These are phyloP conservation scores for Colletotrichum agaves DNA, from an alignment of 2,329 filamentous ascomycete species.

Conservation along the genomic window DNA sequence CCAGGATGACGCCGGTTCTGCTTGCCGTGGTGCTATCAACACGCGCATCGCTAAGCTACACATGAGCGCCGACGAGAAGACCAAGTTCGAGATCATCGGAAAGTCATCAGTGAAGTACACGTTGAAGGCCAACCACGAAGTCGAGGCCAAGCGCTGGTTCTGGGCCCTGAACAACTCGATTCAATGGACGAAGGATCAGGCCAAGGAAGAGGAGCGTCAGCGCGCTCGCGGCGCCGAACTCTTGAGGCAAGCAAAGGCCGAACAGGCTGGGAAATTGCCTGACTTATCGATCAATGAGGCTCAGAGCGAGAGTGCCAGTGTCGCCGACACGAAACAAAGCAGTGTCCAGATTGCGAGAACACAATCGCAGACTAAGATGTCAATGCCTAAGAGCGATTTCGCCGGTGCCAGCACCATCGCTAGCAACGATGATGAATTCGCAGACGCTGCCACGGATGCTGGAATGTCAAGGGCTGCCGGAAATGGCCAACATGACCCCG, in stretches of 20 bases:
- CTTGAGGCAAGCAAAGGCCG: slow-evolving; percentile 81
- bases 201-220: slow-evolving; percentile 86
- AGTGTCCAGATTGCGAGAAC: slow-evolving; percentile 59
- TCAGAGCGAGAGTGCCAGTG: slow-evolving; percentile 63
- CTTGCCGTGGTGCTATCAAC: slow-evolving; percentile 97
- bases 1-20: slow-evolving; percentile 95
- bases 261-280: slow-evolving; percentile 66
- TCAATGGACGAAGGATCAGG: slow-evolving; percentile 97
- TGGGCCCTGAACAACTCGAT: slow-evolving; percentile 99
- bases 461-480: slow-evolving; percentile 51
- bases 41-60: slow-evolving; percentile 95
- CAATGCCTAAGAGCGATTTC: slow-evolving; percentile 47
- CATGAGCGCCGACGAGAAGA: slow-evolving; percentile 98
- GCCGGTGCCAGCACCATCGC: slow-evolving; percentile 57
- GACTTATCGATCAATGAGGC: slow-evolving; percentile 58
- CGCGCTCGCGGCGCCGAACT: slow-evolving; percentile 79
- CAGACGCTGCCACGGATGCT: slow-evolving; percentile 59
- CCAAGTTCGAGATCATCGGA: slow-evolving; percentile 95
- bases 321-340: slow-evolving; percentile 55
- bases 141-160: slow-evolving; percentile 98
- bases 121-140: slow-evolving; percentile 96
- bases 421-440: slow-evolving; percentile 64
- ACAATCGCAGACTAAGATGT: slow-evolving; percentile 49
- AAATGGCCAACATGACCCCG: slow-evolving; percentile 58
- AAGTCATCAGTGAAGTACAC: slow-evolving; percentile 99